These are phyloP conservation scores for Myochromella boudieri DNA, from an alignment of 768 basidiomycete genomes.

Conservation along the genomic window DNA sequence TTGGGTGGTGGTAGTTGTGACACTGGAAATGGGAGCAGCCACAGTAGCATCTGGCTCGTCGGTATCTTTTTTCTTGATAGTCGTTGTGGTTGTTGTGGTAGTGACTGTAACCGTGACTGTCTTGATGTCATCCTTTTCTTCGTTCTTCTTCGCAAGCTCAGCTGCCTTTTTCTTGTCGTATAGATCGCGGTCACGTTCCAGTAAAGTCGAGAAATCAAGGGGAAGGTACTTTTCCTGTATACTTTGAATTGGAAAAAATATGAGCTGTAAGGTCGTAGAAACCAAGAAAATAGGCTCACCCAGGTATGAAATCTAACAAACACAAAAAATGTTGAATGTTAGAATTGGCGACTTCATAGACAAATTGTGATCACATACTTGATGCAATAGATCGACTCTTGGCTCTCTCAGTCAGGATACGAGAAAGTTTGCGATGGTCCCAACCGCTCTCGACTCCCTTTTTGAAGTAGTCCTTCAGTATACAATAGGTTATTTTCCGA, in stretches of 20 bases:
- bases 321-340: not conserved
- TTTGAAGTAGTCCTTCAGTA: slow-evolving; percentile 21
- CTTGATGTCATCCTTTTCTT: slow-evolving; percentile 20
- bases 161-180: slow-evolving; percentile 26
- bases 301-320: slow-evolving; percentile 30
- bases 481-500: not conserved
- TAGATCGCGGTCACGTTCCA: slow-evolving; percentile 35
- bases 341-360: not conserved
- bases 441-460: slow-evolving; percentile 29
- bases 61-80: slow-evolving; percentile 23
- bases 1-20: not conserved
- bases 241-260: slow-evolving; percentile 12
- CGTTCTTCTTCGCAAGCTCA: slow-evolving; percentile 24
- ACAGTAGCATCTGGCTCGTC: not conserved
- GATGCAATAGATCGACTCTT: slow-evolving; percentile 46
- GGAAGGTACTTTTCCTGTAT: slow-evolving; percentile 32
- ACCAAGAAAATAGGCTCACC: slow-evolving; percentile 21
- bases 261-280: not conserved
- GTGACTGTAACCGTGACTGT: slow-evolving; percentile 21
- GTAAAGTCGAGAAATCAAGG: slow-evolving; percentile 31
- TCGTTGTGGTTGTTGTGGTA: slow-evolving; percentile 17
- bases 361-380: slow-evolving; percentile 30
- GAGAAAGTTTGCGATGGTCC: slow-evolving; percentile 38
- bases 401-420: slow-evolving; percentile 41
- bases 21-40: not conserved